Conservation (phyloP, 768 basidiomycete species). For the Pleurotus platypus region DNA sequence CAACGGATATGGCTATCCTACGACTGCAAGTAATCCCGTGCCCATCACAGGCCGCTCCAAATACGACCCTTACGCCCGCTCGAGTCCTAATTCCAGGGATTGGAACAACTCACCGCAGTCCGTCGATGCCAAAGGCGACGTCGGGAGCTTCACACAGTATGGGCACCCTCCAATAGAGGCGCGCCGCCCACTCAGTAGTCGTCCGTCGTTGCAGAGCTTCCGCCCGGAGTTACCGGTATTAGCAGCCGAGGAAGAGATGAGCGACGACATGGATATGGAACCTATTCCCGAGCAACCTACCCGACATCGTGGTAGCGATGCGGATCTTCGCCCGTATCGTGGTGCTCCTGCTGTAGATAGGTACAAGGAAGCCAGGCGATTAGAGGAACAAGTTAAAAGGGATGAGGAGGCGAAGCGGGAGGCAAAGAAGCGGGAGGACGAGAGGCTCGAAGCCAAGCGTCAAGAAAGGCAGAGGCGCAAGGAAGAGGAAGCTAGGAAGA, state of each 20-base stretch:
- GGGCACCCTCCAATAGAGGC: neutral
- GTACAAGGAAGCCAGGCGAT: neutral
- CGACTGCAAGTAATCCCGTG: neutral
- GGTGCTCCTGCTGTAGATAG: neutral
- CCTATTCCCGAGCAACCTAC: neutral
- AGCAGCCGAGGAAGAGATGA: neutral
- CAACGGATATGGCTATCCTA: constrained; percentile 1
- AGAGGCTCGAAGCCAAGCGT: constrained; percentile 16
- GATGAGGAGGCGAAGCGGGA: constrained; percentile 5
- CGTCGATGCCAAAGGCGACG: neutral
- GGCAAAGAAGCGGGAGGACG: neutral
- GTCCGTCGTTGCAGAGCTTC: constrained; percentile 4
- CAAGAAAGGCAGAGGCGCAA: constrained; percentile 8
- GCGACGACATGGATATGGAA: constrained; percentile 5
- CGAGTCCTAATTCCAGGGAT: constrained; percentile 4
- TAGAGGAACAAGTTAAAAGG: constrained; percentile 3
- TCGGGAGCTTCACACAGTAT: constrained; percentile 1
- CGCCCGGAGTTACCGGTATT: constrained; percentile 2
- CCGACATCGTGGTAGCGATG: constrained; percentile 4
- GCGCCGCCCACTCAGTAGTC: constrained; percentile 3
- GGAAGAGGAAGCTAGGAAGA: constrained; percentile 12
- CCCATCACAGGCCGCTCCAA: neutral
- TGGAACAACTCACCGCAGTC: constrained; percentile 3
- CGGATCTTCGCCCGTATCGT: constrained; percentile 4
- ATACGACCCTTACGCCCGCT: constrained; percentile 1